phyloP scores from a whole-genome alignment of 2,329 filamentous ascomycete species.

The Colletotrichum tropicale region DNA sequence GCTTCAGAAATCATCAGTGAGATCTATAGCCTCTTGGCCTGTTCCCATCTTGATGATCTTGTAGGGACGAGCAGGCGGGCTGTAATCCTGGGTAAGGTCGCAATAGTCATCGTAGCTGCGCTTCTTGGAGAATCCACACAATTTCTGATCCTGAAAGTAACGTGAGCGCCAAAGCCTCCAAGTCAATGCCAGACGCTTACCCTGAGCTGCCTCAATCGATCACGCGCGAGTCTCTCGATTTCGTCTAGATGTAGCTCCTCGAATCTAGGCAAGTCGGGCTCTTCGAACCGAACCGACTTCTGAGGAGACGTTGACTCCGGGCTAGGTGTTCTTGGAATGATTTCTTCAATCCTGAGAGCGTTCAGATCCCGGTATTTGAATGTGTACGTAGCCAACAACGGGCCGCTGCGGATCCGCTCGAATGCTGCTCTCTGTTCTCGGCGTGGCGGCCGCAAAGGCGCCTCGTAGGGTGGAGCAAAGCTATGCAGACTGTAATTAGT shows the following conservation, averaged over 20 bases:
- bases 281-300: neutral
- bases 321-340: constrained; percentile 30
- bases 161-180: neutral
- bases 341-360: constrained; percentile 32
- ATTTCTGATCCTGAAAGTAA: neutral
- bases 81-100: constrained; percentile 28
- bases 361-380: constrained; percentile 39
- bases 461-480: neutral
- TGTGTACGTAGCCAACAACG: constrained; percentile 29
- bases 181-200: constrained; percentile 6
- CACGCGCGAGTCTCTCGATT: constrained; percentile 30
- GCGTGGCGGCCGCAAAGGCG: neutral
- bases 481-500: neutral
- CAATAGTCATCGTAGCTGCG: constrained; percentile 27
- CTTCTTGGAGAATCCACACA: constrained; percentile 26
- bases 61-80: neutral
- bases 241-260: constrained; percentile 26
- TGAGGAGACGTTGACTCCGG: constrained; percentile 20
- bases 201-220: constrained; percentile 30
- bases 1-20: constrained; percentile 6
- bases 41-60: constrained; percentile 11
- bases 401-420: constrained; percentile 1
- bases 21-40: constrained; percentile 13
- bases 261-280: neutral
- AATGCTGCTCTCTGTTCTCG: neutral